Evolutionary conservation across 148 eudicot species (phyloP).

Genomic region (Chenopodium suecicum): DNA sequence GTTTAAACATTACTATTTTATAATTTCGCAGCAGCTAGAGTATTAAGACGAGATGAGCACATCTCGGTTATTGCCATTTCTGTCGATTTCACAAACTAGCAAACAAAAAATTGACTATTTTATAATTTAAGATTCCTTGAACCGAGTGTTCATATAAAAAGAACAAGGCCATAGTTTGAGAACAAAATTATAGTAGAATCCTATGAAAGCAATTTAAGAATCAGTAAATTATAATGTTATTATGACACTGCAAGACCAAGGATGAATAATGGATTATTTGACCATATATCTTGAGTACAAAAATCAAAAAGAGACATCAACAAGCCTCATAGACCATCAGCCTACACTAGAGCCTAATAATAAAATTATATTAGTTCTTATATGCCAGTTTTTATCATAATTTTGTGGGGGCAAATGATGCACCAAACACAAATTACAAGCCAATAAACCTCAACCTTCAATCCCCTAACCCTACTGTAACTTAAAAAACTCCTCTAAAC

Average conservation of each 20-base stretch:
- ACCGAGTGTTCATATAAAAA: constrained; percentile 5
- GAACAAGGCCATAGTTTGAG: constrained; percentile 1
- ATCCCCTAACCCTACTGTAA: background rate
- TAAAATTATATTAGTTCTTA: background rate
- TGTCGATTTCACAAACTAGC: constrained; percentile 12
- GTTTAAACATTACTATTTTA: background rate
- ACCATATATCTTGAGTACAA: background rate
- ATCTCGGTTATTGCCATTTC: constrained; percentile 15
- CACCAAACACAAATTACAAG: background rate
- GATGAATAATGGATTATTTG: too few relatives aligned
- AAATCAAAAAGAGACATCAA: background rate
- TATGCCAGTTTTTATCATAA: background rate
- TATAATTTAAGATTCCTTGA: constrained; percentile 2
- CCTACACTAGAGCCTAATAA: background rate
- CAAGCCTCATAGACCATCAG: background rate
- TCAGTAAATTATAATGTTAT: background rate
- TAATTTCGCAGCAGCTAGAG: background rate
- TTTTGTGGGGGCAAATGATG: background rate
- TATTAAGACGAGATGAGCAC: constrained; percentile 16
- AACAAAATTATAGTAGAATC: constrained; percentile 7
- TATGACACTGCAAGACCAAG: too few relatives aligned
- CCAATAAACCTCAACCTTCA: background rate
- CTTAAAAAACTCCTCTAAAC: background rate
- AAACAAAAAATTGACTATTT: constrained; percentile 5
- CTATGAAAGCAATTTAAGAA: constrained; percentile 6